Evolutionary conservation across 139 green algal species (phyloP).

Genomic region (Marvania coccoides): DNA sequence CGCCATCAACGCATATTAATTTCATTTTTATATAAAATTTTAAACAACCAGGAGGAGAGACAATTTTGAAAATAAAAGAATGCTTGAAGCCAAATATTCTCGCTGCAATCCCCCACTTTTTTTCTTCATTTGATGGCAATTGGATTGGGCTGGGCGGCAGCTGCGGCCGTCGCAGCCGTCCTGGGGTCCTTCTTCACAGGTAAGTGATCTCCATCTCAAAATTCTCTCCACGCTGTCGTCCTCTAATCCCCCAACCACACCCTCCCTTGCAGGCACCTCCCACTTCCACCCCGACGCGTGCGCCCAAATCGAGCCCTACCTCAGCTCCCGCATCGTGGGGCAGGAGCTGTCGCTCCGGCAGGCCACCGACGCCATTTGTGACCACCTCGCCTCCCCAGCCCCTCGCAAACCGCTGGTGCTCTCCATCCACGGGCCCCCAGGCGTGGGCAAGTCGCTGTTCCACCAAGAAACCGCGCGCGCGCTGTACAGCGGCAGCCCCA

Average conservation of each 20-base stretch:
- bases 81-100: not conserved
- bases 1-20: no score
- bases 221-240: not conserved
- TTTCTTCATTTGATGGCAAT: no score
- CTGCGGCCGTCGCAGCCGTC: slow-evolving; percentile 9
- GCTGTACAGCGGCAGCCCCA: slow-evolving; percentile 53
- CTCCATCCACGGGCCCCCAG: slow-evolving; percentile 77
- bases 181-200: slow-evolving; percentile 9
- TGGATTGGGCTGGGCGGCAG: slow-evolving; percentile 10
- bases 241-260: not conserved
- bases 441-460: slow-evolving; percentile 82
- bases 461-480: slow-evolving; percentile 63
- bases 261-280: slow-evolving; percentile 11
- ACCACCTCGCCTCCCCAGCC: slow-evolving; percentile 45
- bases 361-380: slow-evolving; percentile 65
- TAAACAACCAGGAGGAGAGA: not conserved
- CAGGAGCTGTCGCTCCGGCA: slow-evolving; percentile 61
- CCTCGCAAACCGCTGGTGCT: slow-evolving; percentile 71
- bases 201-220: not conserved
- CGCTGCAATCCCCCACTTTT: no score
- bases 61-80: not conserved
- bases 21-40: no score
- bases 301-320: slow-evolving; percentile 41
- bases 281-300: slow-evolving; percentile 54
- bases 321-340: slow-evolving; percentile 55